phyloP scores from a whole-genome alignment of 2,329 filamentous ascomycete genomes.

The Didymella pinodella region DNA sequence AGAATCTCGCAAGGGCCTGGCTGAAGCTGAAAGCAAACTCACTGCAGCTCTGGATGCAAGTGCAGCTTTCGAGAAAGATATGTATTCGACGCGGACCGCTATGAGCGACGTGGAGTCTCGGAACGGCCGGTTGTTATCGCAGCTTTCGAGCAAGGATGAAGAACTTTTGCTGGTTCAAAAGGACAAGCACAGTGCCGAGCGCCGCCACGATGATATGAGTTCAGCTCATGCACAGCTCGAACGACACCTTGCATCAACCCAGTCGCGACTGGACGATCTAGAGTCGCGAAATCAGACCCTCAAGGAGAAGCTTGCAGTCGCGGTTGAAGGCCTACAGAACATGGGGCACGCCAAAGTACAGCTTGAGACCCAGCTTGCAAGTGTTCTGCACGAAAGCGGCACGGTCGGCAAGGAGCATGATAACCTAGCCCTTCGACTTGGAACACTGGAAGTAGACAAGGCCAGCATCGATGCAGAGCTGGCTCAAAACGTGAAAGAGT shows the following conservation, averaged over 20 bases:
- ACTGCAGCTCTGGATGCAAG: conserved; percentile 18
- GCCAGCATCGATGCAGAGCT: conserved; percentile 12
- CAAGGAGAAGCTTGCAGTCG: background rate
- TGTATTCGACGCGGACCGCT: conserved; percentile 25
- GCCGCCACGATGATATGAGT: conserved; percentile 1
- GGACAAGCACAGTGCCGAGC: background rate
- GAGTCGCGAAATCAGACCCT: conserved; percentile 5
- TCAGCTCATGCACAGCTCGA: conserved; percentile 9
- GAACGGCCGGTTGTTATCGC: conserved; percentile 24
- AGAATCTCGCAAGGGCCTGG: background rate
- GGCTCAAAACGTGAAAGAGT: conserved; percentile 10
- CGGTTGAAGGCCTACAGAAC: background rate
- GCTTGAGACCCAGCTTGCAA: conserved; percentile 11
- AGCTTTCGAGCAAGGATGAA: conserved; percentile 23
- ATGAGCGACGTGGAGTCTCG: conserved; percentile 31
- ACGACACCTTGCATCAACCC: conserved; percentile 13
- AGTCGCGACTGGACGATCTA: conserved; percentile 2
- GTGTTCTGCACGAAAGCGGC: conserved; percentile 8
- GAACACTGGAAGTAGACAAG: conserved; percentile 18
- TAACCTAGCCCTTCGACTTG: conserved; percentile 6
- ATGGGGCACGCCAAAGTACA: background rate
- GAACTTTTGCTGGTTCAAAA: conserved; percentile 11
- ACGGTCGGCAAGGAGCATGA: conserved; percentile 15
- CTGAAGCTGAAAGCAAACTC: conserved; percentile 9
- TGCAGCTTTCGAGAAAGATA: conserved; percentile 28